Evolutionary conservation across 768 basidiomycete genomes (phyloP).

Genomic region (Suillus alpinus): DNA sequence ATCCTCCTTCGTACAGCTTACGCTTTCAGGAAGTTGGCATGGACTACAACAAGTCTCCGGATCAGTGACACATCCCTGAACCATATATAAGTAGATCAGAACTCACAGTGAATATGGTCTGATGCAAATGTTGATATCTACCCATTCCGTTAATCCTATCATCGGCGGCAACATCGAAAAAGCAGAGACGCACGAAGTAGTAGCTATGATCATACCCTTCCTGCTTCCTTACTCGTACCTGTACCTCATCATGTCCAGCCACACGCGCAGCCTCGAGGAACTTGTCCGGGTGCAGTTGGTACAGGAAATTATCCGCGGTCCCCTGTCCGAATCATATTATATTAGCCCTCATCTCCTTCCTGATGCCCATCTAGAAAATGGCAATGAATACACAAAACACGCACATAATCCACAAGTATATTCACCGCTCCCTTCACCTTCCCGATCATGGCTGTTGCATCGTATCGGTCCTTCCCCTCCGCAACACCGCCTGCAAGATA

Average conservation of each 20-base stretch:
- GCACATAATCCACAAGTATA: slow-evolving; percentile 83
- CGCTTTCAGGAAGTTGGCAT: slow-evolving; percentile 84
- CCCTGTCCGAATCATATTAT: slow-evolving; percentile 56
- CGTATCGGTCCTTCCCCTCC: slow-evolving; percentile 74
- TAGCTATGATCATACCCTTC: slow-evolving; percentile 89
- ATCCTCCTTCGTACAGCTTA: slow-evolving; percentile 29
- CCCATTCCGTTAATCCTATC: not conserved
- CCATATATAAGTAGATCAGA: slow-evolving; percentile 7
- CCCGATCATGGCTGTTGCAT: slow-evolving; percentile 81
- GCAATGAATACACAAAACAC: slow-evolving; percentile 20
- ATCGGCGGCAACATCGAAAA: not conserved
- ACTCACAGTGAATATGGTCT: slow-evolving; percentile 87
- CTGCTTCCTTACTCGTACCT: slow-evolving; percentile 77
- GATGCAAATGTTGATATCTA: slow-evolving; percentile 88
- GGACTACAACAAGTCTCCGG: slow-evolving; percentile 47
- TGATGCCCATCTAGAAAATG: not conserved
- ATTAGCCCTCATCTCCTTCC: not conserved
- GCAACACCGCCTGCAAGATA: slow-evolving; percentile 76
- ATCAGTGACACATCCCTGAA: slow-evolving; percentile 10
- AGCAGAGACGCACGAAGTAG: slow-evolving; percentile 63
- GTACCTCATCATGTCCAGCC: slow-evolving; percentile 66
- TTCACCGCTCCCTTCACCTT: slow-evolving; percentile 62
- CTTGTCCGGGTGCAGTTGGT: slow-evolving; percentile 88
- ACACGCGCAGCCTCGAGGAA: slow-evolving; percentile 78
- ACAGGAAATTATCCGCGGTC: slow-evolving; percentile 76